Evolutionary conservation across 768 basidiomycete species (phyloP).

Genomic region (Auricularia heimuer): DNA sequence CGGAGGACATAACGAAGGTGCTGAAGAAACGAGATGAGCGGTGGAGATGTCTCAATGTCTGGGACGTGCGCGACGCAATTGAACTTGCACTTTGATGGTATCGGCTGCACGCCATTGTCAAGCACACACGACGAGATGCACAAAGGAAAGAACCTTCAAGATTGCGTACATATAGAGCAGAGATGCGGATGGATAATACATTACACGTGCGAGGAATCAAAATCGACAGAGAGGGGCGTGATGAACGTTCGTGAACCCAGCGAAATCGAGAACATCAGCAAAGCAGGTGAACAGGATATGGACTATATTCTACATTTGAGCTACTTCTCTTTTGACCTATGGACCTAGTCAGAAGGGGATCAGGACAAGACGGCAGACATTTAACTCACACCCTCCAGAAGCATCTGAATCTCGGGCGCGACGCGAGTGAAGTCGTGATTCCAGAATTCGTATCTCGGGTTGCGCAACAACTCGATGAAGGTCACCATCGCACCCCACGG

Average conservation of each 20-base stretch:
- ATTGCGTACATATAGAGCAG: background rate
- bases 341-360: background rate
- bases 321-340: background rate
- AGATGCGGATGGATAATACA: background rate
- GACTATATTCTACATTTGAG: background rate
- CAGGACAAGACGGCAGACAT: background rate
- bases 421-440: constrained; percentile 77
- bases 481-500: constrained; percentile 93
- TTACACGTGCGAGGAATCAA: background rate
- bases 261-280: background rate
- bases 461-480: constrained; percentile 87
- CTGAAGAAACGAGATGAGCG: background rate
- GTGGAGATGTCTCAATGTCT: background rate
- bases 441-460: constrained; percentile 87
- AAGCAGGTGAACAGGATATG: background rate
- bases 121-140: background rate
- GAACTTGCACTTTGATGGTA: background rate
- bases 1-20: background rate
- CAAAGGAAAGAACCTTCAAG: background rate
- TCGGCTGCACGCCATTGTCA: background rate
- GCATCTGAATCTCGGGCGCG: constrained; percentile 75
- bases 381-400: constrained; percentile 68
- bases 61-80: background rate
- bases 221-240: background rate
- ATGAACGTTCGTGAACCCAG: background rate